Evolutionary conservation across 495 filamentous ascomycete genomes (phyloP), one percentile per base, ranked within the genome.

Genomic region (Aspergillus carlsbadensis): DNA sequence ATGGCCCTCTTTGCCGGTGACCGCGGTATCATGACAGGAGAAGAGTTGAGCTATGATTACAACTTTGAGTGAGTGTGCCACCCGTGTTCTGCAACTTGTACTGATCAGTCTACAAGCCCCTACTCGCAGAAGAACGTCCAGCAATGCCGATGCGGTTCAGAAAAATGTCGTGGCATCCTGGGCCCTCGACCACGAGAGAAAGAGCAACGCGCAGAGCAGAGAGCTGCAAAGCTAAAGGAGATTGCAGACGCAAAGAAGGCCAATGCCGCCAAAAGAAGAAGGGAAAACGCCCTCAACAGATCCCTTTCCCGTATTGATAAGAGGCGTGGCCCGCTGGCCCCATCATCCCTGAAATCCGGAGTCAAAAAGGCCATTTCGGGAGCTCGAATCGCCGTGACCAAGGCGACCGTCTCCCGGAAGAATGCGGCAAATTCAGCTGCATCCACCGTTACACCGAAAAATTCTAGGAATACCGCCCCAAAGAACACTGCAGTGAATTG

Each of bases 41-140:
- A 97, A 46, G 94, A 98, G 67, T 75, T 98, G 57, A 98, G 92
- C n/a, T 98, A 98, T 70, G 94, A 98, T 78, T 98, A 98, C 80
- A 98, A 98, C 70, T 98, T 98, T 67, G 89, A 96, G 81, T 83
- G 61, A 67, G 80, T 71, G 10, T 33, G 37, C 17, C 17, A 33
- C 14, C 15, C 50, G 6, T 15, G 6, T 42, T 33, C 11, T 5
- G 33, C 2, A 18, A 3, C 6, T 14, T 31, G 42, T 49, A 39
- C 55, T 71, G 42, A 72, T 29, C 34, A 24, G 33, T 3, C 22
- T 41, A n/a, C n/a, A n/a, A 79, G 76, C 52, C 90, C 87, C 36
- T 92, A 89, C 67, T 90, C 85, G 15, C 81, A 83, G 66, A 90
- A 90, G 75, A 90, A 90, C 68, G 86, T 90, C 50, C 90, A 92